Evolutionary conservation across 225 moss, liverwort and hornwort species (phyloP).

Genomic region (Polytrichum commune): DNA sequence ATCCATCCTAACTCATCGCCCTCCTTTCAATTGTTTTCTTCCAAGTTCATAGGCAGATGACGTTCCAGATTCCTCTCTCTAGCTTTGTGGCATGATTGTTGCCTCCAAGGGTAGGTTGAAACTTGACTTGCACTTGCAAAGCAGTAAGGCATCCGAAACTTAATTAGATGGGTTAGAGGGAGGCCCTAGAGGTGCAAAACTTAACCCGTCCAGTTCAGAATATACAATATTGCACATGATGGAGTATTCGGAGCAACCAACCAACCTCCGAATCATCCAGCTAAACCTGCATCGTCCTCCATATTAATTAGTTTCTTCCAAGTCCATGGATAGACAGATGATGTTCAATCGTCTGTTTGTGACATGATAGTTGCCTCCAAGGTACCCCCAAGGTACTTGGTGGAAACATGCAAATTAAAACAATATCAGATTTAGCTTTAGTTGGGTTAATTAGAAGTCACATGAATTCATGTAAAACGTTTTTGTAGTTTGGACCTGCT

Average conservation of each 20-base stretch:
- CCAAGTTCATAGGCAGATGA: not conserved
- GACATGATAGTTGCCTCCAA: too few species aligned
- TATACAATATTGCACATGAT: not conserved
- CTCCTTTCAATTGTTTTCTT: not conserved
- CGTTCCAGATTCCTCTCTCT: too few species aligned
- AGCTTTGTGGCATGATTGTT: too few species aligned
- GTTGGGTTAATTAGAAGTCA: not conserved
- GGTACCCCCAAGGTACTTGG: not conserved
- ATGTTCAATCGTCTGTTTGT: too few species aligned
- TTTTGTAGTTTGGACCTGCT: not conserved
- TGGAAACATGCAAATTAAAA: not conserved
- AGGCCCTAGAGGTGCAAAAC: slow-evolving; percentile 19
- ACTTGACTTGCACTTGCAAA: too few species aligned
- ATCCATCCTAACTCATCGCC: too few species aligned
- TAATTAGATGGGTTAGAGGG: not conserved
- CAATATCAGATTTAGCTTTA: not conserved
- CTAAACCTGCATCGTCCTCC: too few species aligned
- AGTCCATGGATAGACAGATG: not conserved
- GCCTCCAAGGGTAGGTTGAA: too few species aligned
- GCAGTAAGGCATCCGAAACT: too few species aligned
- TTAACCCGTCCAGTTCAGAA: not conserved
- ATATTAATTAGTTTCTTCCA: not conserved
- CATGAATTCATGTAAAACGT: not conserved
- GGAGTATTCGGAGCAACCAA: not conserved
- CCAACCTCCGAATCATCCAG: too few species aligned